Evolutionary conservation across 148 eudicot genomes (phyloP), one percentile per base, ranked within the genome.

Genomic region (Diospyros kaki): DNA sequence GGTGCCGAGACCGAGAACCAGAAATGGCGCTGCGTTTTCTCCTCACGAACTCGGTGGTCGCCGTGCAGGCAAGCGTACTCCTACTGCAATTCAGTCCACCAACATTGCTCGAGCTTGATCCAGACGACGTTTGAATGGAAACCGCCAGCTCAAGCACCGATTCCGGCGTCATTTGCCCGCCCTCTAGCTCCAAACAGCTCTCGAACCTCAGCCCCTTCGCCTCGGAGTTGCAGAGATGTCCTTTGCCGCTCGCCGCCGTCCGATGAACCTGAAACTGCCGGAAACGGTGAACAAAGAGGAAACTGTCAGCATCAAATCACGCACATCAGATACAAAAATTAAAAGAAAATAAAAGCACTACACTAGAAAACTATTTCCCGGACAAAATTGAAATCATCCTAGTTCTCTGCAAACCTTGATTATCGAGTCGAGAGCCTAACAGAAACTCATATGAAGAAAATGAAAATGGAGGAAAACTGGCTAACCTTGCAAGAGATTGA

Each of bases 401-500:
- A 28, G 28, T 28, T 28, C 28, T 28, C 28, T 28, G 28, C 28
- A 28, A 28, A 28, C 28, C 0, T 28, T 28, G 28, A 28, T 28
- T 28, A 28, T 28, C 28, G 8, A 48, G 52, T 4, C 52, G 52
- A 48, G 52, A 48, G 52, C 13, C 39, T 62, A 8, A 58, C 28
- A 58, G 9, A 58, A 58, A 58, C 61, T 6, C 18, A 58, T 17
- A 7, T 58, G 61, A 7, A 17, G 61, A 28, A 60, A 60, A 4
- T 38, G 41, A 60, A 60, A 60, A 54, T 61, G 10, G 14, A 9
- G 40, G 13, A 43, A 5, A 60, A 62, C 40, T 6, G 18, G 51
- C 28, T 5, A 43, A 88, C 91, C 88, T 88, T 88, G 88, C 91
- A 88, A 64, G 86, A 81, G 60, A 88, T 77, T 9, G 83, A 88